phyloP scores from a whole-genome alignment of 805 yeast species.

The Lachancea sp. region DNA sequence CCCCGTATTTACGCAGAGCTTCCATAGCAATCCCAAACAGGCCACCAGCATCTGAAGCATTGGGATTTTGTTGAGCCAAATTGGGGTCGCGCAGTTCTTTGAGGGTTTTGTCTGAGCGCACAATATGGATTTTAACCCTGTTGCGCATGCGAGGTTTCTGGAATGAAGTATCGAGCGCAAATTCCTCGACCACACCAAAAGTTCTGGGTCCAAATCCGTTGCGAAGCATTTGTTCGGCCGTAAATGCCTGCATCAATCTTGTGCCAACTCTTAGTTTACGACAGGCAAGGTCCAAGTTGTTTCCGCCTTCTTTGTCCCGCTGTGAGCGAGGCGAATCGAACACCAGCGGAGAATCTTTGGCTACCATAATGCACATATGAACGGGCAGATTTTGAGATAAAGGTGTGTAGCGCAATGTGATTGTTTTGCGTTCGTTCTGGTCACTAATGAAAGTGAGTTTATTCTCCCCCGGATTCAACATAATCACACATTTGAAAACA shows the following conservation, averaged over 20 bases:
- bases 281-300: slow-evolving; percentile 63
- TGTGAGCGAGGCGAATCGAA: slow-evolving; percentile 61
- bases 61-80: slow-evolving; percentile 77
- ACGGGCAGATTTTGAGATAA: slow-evolving; percentile 62
- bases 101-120: slow-evolving; percentile 59
- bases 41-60: slow-evolving; percentile 69
- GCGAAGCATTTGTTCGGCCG: slow-evolving; percentile 80
- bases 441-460: slow-evolving; percentile 44
- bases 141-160: slow-evolving; percentile 39
- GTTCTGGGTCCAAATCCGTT: slow-evolving; percentile 73
- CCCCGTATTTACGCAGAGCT: slow-evolving; percentile 52
- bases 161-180: slow-evolving; percentile 46
- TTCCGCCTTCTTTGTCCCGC: slow-evolving; percentile 47
- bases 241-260: slow-evolving; percentile 83
- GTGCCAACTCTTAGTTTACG: slow-evolving; percentile 74
- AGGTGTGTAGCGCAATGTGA: slow-evolving; percentile 47
- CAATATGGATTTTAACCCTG: slow-evolving; percentile 71
- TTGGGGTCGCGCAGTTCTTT: slow-evolving; percentile 71
- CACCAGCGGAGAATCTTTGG: slow-evolving; percentile 60
- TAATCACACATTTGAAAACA: slow-evolving; percentile 68
- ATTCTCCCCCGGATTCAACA: slow-evolving; percentile 66
- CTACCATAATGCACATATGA: slow-evolving; percentile 74
- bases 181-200: slow-evolving; percentile 69
- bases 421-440: slow-evolving; percentile 30
- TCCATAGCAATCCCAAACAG: slow-evolving; percentile 74